Base-by-base conservation (phyloP, 257 asterid genomes). In the Parsonsia alboflavescens region DNA sequence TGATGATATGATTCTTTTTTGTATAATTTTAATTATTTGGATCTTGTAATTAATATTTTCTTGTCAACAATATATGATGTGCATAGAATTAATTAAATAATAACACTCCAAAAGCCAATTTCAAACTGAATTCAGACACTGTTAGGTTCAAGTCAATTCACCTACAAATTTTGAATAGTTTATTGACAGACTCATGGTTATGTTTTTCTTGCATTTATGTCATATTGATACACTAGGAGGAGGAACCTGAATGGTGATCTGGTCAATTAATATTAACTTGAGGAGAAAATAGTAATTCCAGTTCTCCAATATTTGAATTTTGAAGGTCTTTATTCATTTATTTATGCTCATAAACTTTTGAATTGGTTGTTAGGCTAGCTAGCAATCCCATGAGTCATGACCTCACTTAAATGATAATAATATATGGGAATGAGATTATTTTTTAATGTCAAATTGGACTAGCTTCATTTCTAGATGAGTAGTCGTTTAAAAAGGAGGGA, bases 41-140 rank as follows among this genome's bases (percentile, higher is more conserved):
- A 10, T 50, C 79, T 78, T 70, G 65, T 39, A 52, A 16, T 75
- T 73, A 75, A 33, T 33, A 33, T 33, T 33, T 33, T n/a, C n/a
- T 33, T 33, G 39, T 33, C 39, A 33, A 33, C 39, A 33, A 33
- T 1, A 33, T 33, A 33, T 33, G 39, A 33, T 33, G 2, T 33
- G 39, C 3, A 33, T 79, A 69, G 81, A 83, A 84, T 83, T 82
- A 80, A 70, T 57, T 68, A 50, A 62, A 2, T 49, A 10, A 10
- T 49, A 28, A 75, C 36, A 63, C 88, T 85, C 89, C 82, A 83
- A 87, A 46, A 22, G 30, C 72, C 53, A 66, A 41, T 76, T 85
- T 82, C 65, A 81, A 82, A 78, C 42, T 81, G 65, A 77, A 72
- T 71, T 59, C 77, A 59, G 83, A 82, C 81, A 76, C 69, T 73